Conservation (phyloP, 2,329 filamentous ascomycete species). For the Madurella fahalii region DNA sequence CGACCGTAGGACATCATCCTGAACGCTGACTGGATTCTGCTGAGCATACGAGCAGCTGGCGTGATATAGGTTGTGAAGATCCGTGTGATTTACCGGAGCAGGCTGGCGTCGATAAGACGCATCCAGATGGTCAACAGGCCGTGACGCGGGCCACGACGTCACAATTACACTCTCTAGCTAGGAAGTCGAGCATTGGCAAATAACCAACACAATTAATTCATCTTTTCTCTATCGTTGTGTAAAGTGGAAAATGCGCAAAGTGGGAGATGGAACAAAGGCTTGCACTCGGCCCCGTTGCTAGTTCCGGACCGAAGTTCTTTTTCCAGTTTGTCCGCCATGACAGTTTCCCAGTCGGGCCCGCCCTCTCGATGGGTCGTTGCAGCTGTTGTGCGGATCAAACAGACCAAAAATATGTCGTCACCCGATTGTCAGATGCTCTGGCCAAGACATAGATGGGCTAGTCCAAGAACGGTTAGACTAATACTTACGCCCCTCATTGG, state of each 20-base stretch:
- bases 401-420: not conserved
- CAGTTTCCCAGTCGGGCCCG: not conserved
- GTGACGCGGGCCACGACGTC: conserved; percentile 8
- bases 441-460: conserved; percentile 3
- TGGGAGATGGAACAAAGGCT: not conserved
- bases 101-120: not conserved
- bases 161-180: conserved; percentile 9
- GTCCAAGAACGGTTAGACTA: not conserved
- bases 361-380: not conserved
- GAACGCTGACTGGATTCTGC: not conserved
- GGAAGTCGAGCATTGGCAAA: not conserved
- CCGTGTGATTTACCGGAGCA: not conserved
- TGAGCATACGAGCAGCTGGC: conserved; percentile 7
- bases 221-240: not conserved
- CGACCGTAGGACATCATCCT: conserved; percentile 12
- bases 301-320: not conserved
- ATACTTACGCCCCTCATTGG: conserved; percentile 10
- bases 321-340: not conserved
- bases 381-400: not conserved
- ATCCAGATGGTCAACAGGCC: not conserved
- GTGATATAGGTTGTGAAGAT: not conserved
- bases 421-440: not conserved
- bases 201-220: not conserved
- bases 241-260: too few relatives aligned
- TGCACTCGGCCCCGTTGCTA: not conserved